These are phyloP conservation scores for Candida railenensis DNA, from an alignment of 805 yeast species.

Conservation along the genomic window DNA sequence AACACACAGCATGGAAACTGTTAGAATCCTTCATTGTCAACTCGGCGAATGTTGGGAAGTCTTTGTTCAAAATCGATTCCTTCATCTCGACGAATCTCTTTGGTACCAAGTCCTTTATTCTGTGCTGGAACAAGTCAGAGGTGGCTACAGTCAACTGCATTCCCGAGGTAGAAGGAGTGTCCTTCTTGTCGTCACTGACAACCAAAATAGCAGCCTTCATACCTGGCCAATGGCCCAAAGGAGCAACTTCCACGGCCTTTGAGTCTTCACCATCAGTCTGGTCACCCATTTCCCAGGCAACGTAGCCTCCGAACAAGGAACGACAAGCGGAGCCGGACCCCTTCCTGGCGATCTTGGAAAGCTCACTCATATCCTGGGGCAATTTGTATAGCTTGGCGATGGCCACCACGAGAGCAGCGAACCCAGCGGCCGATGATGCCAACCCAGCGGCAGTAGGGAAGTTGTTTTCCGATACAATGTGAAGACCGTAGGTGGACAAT, in stretches of 20 bases:
- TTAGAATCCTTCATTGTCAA: conserved; percentile 96
- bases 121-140: conserved; percentile 78
- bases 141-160: conserved; percentile 95
- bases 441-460: conserved; percentile 99
- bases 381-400: conserved; percentile 80
- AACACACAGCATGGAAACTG: conserved; percentile 96
- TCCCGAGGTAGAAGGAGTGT: conserved; percentile 91
- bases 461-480: conserved; percentile 89
- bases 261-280: conserved; percentile 82
- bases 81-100: conserved; percentile 81
- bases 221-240: conserved; percentile 82
- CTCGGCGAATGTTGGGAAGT: conserved; percentile 80
- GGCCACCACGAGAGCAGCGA: conserved; percentile 92
- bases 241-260: conserved; percentile 89
- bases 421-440: conserved; percentile 98
- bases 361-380: conserved; percentile 81
- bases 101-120: conserved; percentile 85
- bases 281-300: conserved; percentile 98
- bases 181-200: conserved; percentile 91
- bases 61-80: conserved; percentile 64
- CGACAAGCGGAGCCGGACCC: conserved; percentile 99
- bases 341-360: conserved; percentile 92
- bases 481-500: conserved; percentile 64
- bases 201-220: conserved; percentile 92
- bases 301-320: conserved; percentile 95